phyloP scores from a whole-genome alignment of 495 filamentous ascomycete genomes.

The Talaromyces adpressus region DNA sequence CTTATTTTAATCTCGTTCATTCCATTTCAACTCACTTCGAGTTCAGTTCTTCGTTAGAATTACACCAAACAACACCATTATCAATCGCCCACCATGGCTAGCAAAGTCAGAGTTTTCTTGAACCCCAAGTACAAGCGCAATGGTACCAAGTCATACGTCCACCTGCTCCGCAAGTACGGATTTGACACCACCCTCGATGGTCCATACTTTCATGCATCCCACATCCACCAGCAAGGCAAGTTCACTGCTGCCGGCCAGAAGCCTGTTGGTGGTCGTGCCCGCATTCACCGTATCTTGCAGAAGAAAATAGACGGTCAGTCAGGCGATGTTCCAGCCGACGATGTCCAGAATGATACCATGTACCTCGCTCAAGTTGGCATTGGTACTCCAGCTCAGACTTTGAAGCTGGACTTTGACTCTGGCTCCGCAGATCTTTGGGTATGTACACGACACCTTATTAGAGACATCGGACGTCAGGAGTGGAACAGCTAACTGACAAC shows the following conservation, averaged over 20 bases:
- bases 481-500: constrained; percentile 14
- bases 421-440: constrained; percentile 77
- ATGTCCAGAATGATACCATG: constrained; percentile 65
- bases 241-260: constrained; percentile 20
- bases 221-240: constrained; percentile 39
- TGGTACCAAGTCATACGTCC: constrained; percentile 68
- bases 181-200: constrained; percentile 64
- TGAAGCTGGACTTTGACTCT: constrained; percentile 70
- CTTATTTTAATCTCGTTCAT: background rate
- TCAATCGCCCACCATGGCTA: constrained; percentile 23
- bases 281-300: constrained; percentile 38
- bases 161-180: constrained; percentile 60
- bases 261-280: constrained; percentile 40
- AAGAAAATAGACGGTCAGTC: constrained; percentile 38
- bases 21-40: background rate
- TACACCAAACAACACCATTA: background rate
- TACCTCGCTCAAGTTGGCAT: constrained; percentile 63
- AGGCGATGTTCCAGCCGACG: constrained; percentile 59
- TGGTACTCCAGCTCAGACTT: constrained; percentile 60
- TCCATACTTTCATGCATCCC: constrained; percentile 50
- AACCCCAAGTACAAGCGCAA: constrained; percentile 60
- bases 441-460: constrained; percentile 15
- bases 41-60: background rate
- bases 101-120: constrained; percentile 38
- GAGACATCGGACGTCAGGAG: background rate